phyloP scores from a whole-genome alignment of 2,329 filamentous ascomycete genomes.

The Shiraia bambusicola region DNA sequence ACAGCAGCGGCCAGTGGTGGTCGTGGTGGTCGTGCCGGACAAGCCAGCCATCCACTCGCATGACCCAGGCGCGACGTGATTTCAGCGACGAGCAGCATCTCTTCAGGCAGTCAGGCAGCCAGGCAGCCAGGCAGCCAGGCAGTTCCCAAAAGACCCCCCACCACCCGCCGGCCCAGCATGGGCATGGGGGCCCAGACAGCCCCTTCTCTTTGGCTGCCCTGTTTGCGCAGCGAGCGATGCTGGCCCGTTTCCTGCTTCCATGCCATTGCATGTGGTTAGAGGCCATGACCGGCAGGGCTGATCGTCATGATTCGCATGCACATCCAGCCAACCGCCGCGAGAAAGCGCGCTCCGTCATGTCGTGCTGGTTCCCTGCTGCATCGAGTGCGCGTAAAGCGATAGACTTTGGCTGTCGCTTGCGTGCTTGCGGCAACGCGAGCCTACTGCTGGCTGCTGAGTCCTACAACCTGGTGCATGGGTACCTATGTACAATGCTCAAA shows the following conservation, averaged over 20 bases:
- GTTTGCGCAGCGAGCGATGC: conserved; percentile 8
- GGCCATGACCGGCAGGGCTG: conserved; percentile 9
- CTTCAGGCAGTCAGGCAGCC: too few species aligned
- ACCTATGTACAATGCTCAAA: conserved; percentile 8
- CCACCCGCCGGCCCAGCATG: conserved; percentile 9
- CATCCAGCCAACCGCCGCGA: conserved; percentile 4
- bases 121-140: too few species aligned
- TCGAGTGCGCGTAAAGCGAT: conserved; percentile 7
- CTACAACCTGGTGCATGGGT: conserved; percentile 15
- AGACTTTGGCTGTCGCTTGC: conserved; percentile 10
- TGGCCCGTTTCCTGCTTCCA: conserved; percentile 9
- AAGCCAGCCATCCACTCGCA: not conserved
- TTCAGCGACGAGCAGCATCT: conserved; percentile 3
- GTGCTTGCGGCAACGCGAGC: conserved; percentile 3
- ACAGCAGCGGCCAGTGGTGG: conserved; percentile 2
- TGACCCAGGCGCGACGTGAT: too few species aligned
- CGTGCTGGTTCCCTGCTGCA: conserved; percentile 9
- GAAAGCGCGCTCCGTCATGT: conserved; percentile 12
- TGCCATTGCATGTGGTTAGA: conserved; percentile 10
- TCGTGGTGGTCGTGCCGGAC: conserved; percentile 3
- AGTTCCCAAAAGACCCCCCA: too few species aligned
- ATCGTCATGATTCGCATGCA: conserved; percentile 10
- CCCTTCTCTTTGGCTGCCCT: conserved; percentile 11
- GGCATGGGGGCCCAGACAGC: conserved; percentile 8
- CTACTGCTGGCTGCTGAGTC: too few species aligned